phyloP scores from a whole-genome alignment of 345 rosid species.

The Corymbia maculata region DNA sequence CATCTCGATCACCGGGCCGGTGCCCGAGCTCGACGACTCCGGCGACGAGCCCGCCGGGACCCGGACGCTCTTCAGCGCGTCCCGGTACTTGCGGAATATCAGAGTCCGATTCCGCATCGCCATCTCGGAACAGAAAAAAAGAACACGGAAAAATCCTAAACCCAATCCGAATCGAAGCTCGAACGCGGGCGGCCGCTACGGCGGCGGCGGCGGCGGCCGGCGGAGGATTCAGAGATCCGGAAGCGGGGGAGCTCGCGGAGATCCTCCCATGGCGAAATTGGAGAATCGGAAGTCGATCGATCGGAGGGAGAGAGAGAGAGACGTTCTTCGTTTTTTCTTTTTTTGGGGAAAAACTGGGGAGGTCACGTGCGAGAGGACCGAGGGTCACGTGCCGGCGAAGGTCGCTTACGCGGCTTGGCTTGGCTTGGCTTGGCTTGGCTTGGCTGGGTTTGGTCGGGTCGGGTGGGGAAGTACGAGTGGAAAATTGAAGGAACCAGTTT shows the following conservation, averaged over 20 bases:
- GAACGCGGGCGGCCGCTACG: background rate
- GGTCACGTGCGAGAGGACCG: background rate
- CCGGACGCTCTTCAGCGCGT: conserved; percentile 85
- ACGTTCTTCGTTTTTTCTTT: background rate
- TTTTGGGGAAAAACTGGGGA: background rate
- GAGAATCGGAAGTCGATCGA: background rate
- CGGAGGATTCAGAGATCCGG: background rate
- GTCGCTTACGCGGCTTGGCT: background rate
- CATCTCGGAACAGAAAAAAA: conserved; percentile 12
- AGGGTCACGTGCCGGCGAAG: background rate
- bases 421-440: background rate
- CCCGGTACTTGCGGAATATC: conserved; percentile 66
- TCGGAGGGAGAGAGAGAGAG: background rate
- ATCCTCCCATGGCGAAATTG: background rate
- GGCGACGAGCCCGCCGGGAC: conserved; percentile 38
- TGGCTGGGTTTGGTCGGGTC: background rate
- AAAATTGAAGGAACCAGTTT: background rate
- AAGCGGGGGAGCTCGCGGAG: background rate
- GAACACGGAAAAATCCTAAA: background rate
- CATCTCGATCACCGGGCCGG: conserved; percentile 90
- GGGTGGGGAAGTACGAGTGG: background rate
- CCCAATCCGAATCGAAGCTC: background rate
- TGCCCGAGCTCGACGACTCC: conserved; percentile 16
- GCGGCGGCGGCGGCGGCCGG: background rate
- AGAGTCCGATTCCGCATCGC: conserved; percentile 82